Evolutionary conservation across 176 grass and related monocot species (phyloP), one percentile per base, ranked within the genome.

Genomic region (Oryza punctata): DNA sequence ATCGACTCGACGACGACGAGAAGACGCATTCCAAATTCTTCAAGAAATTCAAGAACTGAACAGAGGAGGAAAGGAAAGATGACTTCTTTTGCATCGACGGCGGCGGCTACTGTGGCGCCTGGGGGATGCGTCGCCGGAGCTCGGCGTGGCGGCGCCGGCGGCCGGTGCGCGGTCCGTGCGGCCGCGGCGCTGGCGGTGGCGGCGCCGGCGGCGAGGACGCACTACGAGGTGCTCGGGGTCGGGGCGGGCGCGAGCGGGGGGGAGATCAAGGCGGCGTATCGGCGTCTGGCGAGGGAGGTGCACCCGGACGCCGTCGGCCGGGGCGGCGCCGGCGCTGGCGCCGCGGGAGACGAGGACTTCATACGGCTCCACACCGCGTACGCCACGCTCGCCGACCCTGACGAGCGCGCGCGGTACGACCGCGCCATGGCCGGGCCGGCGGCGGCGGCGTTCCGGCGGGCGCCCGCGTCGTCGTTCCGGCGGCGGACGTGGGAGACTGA

Each of bases 181-280:
- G 61, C 70, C 0, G 4, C 21, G 27, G 37, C 67, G 37, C 33
- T 66, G 19, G 19, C 66, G 0, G 9, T 30, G 6, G 54, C 40
- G 2, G n/a, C 66, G 2, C 7, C 25, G 4, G 4, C 81, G 7
- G 75, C 84, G 54, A 64, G 76, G 19, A 81, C 89, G 63, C 86
- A 84, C 75, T 97, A 97, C 89, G 91, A 97, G 45, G 85, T 97
- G 30, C 82, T 97, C 40, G 91, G 91, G 12, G 67, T 97, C 11
- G 68, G 69, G 2, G 40, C 72, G 0, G 67, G 52, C 0, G 94
- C 94, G 0, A 94, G 69, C 44, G 76, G 49, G 60, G 47, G 74
- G 2, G 94, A 97, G 75, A 94, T 97, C 67, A 94, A 90, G 87
- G 85, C 79, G 3, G 89, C 91, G 10, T 97, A 97, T 80, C 79